These are phyloP conservation scores for Globisporangium acanthophoron DNA, from an alignment of 352 stramenopile species.

Conservation along the genomic window DNA sequence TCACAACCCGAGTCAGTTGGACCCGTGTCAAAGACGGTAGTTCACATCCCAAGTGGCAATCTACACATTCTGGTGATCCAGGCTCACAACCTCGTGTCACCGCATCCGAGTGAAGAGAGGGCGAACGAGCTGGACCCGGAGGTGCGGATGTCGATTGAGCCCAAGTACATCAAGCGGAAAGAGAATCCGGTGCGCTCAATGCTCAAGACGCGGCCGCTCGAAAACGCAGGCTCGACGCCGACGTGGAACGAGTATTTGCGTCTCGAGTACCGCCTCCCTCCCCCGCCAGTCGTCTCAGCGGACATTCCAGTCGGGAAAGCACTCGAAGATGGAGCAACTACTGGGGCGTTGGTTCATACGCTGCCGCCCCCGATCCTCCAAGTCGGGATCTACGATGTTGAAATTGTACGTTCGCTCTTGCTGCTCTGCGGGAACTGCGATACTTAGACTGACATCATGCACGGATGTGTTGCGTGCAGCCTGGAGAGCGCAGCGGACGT, in stretches of 20 bases:
- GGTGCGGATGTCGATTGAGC: slow-evolving; percentile 40
- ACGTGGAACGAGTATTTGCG: slow-evolving; percentile 49
- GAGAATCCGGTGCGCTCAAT: slow-evolving; percentile 39
- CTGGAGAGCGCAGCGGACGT: slow-evolving; percentile 31
- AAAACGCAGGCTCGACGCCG: slow-evolving; percentile 31
- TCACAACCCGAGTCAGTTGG: neutral
- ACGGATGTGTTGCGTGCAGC: slow-evolving; percentile 12
- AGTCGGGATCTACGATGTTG: slow-evolving; percentile 40
- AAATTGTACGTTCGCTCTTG: slow-evolving; percentile 34
- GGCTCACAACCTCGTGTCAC: slow-evolving; percentile 30
- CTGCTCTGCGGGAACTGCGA: no score
- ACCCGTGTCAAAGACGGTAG: slow-evolving; percentile 6
- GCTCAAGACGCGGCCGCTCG: slow-evolving; percentile 43
- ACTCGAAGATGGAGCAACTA: slow-evolving; percentile 1
- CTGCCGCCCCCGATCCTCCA: slow-evolving; percentile 33
- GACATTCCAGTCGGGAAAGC: slow-evolving; percentile 4
- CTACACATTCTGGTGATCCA: slow-evolving; percentile 37
- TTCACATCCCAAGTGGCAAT: slow-evolving; percentile 24
- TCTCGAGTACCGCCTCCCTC: slow-evolving; percentile 33
- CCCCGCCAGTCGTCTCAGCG: neutral
- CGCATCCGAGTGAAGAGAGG: slow-evolving; percentile 18
- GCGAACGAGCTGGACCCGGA: slow-evolving; percentile 39
- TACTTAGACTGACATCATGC: no score
- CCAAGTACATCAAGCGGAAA: slow-evolving; percentile 45
- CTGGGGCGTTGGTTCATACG: neutral